Conservation (phyloP, 306 rosid genomes). For the Astragalus glycyphyllos region DNA sequence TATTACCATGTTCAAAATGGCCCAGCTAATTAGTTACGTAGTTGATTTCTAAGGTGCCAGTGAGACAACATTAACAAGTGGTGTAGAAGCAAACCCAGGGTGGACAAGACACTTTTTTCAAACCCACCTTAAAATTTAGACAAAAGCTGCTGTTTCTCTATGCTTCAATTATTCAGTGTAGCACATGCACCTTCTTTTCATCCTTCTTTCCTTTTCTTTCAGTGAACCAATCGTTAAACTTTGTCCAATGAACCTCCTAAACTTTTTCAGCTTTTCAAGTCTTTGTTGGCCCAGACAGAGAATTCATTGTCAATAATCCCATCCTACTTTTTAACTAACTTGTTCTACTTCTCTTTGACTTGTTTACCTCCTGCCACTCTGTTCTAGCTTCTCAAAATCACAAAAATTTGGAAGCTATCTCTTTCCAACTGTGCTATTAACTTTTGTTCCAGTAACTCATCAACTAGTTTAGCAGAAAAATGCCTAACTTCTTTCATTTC, state of each 20-base stretch:
- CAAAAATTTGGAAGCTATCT: slow-evolving; percentile 29
- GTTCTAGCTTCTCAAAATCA: background rate
- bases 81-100: slow-evolving; percentile 1
- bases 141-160: slow-evolving; percentile 45
- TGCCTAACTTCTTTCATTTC: slow-evolving; percentile 31
- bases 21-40: slow-evolving; percentile 19
- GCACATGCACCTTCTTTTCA: slow-evolving; percentile 61
- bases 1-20: background rate
- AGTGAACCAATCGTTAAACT: slow-evolving; percentile 43
- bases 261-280: slow-evolving; percentile 48
- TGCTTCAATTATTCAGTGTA: slow-evolving; percentile 65
- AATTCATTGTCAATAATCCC: slow-evolving; percentile 50
- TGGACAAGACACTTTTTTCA: slow-evolving; percentile 31
- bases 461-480: slow-evolving; percentile 15
- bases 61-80: slow-evolving; percentile 49
- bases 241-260: slow-evolving; percentile 50
- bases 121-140: slow-evolving; percentile 61
- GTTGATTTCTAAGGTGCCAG: slow-evolving; percentile 42
- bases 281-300: slow-evolving; percentile 51
- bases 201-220: slow-evolving; percentile 14
- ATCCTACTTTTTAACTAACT: slow-evolving; percentile 55
- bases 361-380: slow-evolving; percentile 9
- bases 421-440: slow-evolving; percentile 9
- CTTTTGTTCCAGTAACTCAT: slow-evolving; percentile 11
- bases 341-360: slow-evolving; percentile 49